phyloP scores from a whole-genome alignment of 2,329 filamentous ascomycete genomes.

The Diaporthe capsici region DNA sequence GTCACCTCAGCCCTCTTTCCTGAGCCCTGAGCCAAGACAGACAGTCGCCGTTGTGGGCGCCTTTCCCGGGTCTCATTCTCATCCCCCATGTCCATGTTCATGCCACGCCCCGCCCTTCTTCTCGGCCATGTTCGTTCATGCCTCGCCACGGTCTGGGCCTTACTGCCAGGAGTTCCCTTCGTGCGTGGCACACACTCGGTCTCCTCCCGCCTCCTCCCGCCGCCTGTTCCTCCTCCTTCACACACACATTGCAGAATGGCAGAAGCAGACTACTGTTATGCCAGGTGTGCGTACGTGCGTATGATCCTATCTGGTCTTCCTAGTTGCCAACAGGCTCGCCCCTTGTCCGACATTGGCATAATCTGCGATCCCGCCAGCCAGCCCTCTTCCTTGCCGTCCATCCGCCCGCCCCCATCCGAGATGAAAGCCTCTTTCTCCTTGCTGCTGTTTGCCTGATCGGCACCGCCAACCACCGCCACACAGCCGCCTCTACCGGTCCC shows the following conservation, averaged over 20 bases:
- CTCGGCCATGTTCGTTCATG: conserved; percentile 2
- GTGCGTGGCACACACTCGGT: neutral
- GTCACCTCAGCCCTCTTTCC: conserved; percentile 24
- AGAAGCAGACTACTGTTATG: neutral
- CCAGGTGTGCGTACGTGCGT: neutral
- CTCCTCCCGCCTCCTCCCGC: neutral
- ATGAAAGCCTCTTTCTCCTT: neutral
- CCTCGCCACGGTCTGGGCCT: neutral
- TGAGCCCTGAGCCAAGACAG: conserved; percentile 13
- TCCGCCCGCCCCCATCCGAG: conserved; percentile 7
- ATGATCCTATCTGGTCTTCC: neutral
- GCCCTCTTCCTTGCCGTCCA: neutral
- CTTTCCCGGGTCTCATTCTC: neutral
- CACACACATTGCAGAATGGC: neutral
- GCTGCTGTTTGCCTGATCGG: conserved; percentile 17
- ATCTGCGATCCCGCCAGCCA: conserved; percentile 13
- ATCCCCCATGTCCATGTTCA: neutral
- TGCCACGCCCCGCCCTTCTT: neutral
- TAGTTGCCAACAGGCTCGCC: neutral
- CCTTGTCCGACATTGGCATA: conserved; percentile 15
- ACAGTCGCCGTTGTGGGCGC: conserved; percentile 5
- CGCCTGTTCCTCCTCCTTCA: neutral
- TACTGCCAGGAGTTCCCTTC: neutral
- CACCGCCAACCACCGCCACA: conserved; percentile 6
- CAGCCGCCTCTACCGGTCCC: conserved; percentile 17